Evolutionary conservation across 2,329 filamentous ascomycete species (phyloP), one percentile per base, ranked within the genome.

Genomic region (Fusarium robinianum): DNA sequence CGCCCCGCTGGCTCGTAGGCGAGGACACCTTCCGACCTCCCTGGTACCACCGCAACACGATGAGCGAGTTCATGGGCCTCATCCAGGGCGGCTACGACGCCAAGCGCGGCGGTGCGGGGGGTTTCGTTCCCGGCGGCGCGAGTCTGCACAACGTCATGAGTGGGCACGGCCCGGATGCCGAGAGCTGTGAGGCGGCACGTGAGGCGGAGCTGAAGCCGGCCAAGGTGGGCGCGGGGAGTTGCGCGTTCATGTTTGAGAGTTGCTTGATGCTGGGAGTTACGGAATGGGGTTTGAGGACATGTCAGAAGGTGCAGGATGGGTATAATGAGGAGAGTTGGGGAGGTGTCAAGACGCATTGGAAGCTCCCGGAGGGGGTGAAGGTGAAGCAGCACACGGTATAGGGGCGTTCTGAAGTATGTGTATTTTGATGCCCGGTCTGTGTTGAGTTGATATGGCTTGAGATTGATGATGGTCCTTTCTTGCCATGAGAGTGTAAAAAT

Each of bases 301-400:
- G 77, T 41, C 66, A 71, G 53, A 79, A 79, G 65, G 74, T 80
- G 11, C 78, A 81, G 71, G 75, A 81, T 54, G 80, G 80, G 43
- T 95, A 94, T 62, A 90, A 83, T 63, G 81, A 84, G 44, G 87
- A 95, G 72, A 91, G 87, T 64, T 96, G 90, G 90, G 83, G 76
- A 18, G 78, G 78, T 1, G 70, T 88, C 38, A 79, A 80, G 67
- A 76, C 82, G 29, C 80, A 86, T 62, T 87, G 84, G 75, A 68
- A 70, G 61, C 61, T 60, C 58, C 72, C 75, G 0, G 66, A 68
- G 23, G 70, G 65, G 1, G 42, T 57, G 21, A 49, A 63, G 45
- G 60, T 67, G 8, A 61, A 58, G 36, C 38, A 48, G 9, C 60
- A 62, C 24, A 46, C 56, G 11, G 34, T 56, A 3, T 57, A 31